Base-by-base conservation (phyloP, 805 yeast species). In the Wickerhamomyces chaumierensis region DNA sequence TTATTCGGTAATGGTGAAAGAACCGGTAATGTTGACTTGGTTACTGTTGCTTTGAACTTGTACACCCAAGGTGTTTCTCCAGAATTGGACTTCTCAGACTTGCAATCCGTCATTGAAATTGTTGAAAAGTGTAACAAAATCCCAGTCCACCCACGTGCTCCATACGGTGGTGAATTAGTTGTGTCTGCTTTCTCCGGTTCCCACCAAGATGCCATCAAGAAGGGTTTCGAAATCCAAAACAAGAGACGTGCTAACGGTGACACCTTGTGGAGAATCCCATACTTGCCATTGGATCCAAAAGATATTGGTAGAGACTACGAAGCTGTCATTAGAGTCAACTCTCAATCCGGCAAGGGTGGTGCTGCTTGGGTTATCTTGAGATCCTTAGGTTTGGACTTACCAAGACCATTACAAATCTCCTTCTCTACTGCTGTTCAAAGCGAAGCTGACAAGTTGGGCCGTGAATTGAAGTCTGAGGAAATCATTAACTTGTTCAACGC, bases 341-440 rank as follows among this genome's bases (percentile, higher is more conserved):
- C 90, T 18, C 90, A 81, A 63, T 77, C 85, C n/a, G 90, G 90
- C 59, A 81, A 81, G 60, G 90, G 90, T 55, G 90, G 90, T 60
- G 85, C 88, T 35, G 85, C 88, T 18, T 81, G 90, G 90, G 75
- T 81, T 40, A 69, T 81, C 45, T 70, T 78, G 53, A 69, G 83
- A 61, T 65, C 81, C 25, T 62, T 79, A 48, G 87, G 84, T 44
- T 64, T 81, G 48, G 90, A 81, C 53, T 63, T 81, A 45, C 90
- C 90, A 56, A 72, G 86, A 64, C 65, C 63, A 39, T 62, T 81
- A 60, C 90, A 81, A 63, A 73, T 81, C 40, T 69, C 69, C 42
- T 81, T 81, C 60, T 78, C 86, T 13, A 64, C 66, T 21, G 60
- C 71, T 42, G 86, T 81, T 33, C 90, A 81, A 62, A 48, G 57